Conservation (phyloP, 2,329 filamentous ascomycete genomes). For the Teratosphaeria destructans region DNA sequence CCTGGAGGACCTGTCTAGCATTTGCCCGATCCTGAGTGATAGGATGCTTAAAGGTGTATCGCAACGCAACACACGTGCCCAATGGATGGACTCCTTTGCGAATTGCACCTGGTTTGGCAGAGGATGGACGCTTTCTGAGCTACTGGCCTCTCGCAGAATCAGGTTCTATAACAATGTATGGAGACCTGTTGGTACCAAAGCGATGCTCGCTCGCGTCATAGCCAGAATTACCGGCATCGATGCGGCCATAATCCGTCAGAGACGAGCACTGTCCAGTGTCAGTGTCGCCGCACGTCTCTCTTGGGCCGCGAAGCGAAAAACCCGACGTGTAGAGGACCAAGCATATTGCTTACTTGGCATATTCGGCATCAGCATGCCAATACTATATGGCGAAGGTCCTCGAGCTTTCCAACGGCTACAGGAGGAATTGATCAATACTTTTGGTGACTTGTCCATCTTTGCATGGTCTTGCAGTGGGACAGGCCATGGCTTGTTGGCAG, state of each 20-base stretch:
- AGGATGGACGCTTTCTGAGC: constrained; percentile 9
- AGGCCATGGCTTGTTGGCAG: neutral
- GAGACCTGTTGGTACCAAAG: constrained; percentile 1
- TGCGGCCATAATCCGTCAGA: neutral
- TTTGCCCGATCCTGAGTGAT: neutral
- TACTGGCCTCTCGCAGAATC: constrained; percentile 7
- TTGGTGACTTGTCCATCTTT: constrained; percentile 16
- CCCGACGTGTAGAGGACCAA: constrained; percentile 11
- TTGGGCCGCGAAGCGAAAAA: constrained; percentile 12
- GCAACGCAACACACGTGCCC: too few relatives aligned
- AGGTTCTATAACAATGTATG: constrained; percentile 4
- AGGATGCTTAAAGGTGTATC: neutral
- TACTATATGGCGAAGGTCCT: constrained; percentile 14
- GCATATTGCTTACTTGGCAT: constrained; percentile 15
- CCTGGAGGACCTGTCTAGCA: neutral
- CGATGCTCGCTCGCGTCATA: neutral
- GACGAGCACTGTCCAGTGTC: neutral
- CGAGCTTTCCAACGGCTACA: constrained; percentile 16
- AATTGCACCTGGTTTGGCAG: constrained; percentile 7
- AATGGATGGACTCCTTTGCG: neutral
- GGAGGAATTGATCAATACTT: constrained; percentile 12
- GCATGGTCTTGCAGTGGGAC: constrained; percentile 6
- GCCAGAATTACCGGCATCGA: constrained; percentile 4
- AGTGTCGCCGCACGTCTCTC: constrained; percentile 10
- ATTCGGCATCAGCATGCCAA: constrained; percentile 15